Evolutionary conservation across 2,329 filamentous ascomycete species (phyloP), one percentile per base, ranked within the genome.

Genomic region (Orbilia brochopaga): DNA sequence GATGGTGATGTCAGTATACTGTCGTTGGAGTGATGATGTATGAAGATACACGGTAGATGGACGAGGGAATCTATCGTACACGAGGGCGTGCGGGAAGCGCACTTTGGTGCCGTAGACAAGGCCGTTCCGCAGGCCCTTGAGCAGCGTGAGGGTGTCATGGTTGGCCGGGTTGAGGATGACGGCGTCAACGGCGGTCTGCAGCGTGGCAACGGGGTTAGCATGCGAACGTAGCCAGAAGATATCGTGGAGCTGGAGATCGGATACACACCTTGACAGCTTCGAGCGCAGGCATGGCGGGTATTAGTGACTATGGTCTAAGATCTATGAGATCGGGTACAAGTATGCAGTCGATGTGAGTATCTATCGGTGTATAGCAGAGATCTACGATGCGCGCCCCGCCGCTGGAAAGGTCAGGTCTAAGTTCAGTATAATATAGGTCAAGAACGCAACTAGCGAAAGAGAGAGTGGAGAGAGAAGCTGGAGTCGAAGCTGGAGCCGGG

Each of bases 61-160:
- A 44, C 30, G 24, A 8, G 17, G 10, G 57, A 55, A 21, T 52
- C 27, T 40, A 76, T n/a, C 82, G 74, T 83, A 87, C 85, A 99
- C 94, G 76, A 99, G 85, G 73, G 94, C 94, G 82, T 99, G 94
- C 75, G 94, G 94, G 82, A 99, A 97, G 74, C 94, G 92, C 80
- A 99, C 91, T 86, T 97, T 97, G 77, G 90, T 87, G 73, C 94
- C 94, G 81, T 99, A 99, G 74, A 99, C 91, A 75, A 92, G 88
- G 80, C 94, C 94, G 87, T 97, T 99, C 81, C 94, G 91, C 75
- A 94, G 90, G 77, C 88, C 91, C 85, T 99, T 99, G 80, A 96
- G 80, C 75, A 99, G 84, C 65, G 90, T 87, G 73, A 99, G 86
- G 63, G 92, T 79, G 77, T 94, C 91, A 77, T 94, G 91, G 81